These are phyloP conservation scores for Lineolata rhizophorae DNA, from an alignment of 495 filamentous ascomycete genomes.

Conservation along the genomic window DNA sequence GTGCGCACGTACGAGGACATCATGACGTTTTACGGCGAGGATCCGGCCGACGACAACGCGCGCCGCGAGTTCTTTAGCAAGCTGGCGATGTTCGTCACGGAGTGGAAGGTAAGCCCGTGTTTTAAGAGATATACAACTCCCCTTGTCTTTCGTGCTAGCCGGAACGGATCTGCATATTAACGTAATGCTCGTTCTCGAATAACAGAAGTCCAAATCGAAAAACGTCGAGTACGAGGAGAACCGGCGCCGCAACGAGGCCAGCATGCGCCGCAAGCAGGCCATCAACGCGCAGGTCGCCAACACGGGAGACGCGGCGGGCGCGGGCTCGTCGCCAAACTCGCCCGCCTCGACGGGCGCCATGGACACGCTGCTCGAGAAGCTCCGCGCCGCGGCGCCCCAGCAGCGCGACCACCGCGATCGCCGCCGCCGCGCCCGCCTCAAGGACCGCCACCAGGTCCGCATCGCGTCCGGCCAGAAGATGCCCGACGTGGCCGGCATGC, in stretches of 20 bases:
- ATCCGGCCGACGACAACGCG: slow-evolving; percentile 78
- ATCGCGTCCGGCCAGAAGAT: slow-evolving; percentile 71
- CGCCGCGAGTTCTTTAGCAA: slow-evolving; percentile 91
- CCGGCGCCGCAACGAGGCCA: slow-evolving; percentile 63
- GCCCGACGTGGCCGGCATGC: slow-evolving; percentile 36
- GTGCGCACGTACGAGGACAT: slow-evolving; percentile 78
- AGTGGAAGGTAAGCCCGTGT: slow-evolving; percentile 54
- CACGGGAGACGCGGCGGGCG: slow-evolving; percentile 14
- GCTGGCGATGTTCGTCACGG: slow-evolving; percentile 70
- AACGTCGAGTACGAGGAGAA: slow-evolving; percentile 69
- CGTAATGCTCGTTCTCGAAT: too few species aligned
- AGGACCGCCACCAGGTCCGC: slow-evolving; percentile 82
- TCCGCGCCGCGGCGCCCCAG: slow-evolving; percentile 82
- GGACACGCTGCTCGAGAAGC: slow-evolving; percentile 89
- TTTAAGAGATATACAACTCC: not conserved
- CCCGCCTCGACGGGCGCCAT: slow-evolving; percentile 77
- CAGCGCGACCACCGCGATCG: slow-evolving; percentile 69
- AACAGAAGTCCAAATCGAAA: slow-evolving; percentile 76
- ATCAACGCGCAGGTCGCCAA: slow-evolving; percentile 32
- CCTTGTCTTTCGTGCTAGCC: too few species aligned
- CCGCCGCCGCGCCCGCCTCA: slow-evolving; percentile 64
- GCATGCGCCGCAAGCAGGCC: slow-evolving; percentile 69
- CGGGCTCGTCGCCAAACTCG: slow-evolving; percentile 22
- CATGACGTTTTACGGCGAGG: slow-evolving; percentile 92
- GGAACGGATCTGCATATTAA: too few species aligned